phyloP scores from a whole-genome alignment of 2,329 filamentous ascomycete genomes.

The Onygenales sp. region DNA sequence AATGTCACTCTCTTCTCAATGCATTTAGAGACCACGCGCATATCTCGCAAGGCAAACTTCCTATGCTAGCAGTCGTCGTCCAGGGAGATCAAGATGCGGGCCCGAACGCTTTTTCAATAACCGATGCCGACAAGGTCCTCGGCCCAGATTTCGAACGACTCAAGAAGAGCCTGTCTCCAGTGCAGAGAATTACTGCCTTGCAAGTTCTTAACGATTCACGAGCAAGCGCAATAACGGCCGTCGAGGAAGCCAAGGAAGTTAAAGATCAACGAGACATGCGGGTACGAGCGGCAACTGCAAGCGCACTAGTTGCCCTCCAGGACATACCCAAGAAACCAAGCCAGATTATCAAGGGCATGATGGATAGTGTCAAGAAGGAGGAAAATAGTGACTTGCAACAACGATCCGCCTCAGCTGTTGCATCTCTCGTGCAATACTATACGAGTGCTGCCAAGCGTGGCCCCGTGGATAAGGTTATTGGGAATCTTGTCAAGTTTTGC shows the following conservation, averaged over 20 bases:
- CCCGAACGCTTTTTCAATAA: slow-evolving; percentile 81
- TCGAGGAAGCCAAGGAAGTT: slow-evolving; percentile 67
- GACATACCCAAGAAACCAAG: slow-evolving; percentile 88
- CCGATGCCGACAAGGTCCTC: slow-evolving; percentile 80
- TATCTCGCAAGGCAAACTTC: slow-evolving; percentile 64
- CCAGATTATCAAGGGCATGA: slow-evolving; percentile 86
- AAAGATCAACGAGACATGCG: slow-evolving; percentile 79
- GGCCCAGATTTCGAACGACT: slow-evolving; percentile 77
- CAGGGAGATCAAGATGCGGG: slow-evolving; percentile 89
- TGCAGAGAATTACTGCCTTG: slow-evolving; percentile 74
- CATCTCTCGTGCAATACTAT: slow-evolving; percentile 76
- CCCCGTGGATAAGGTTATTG: slow-evolving; percentile 90
- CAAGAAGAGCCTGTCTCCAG: slow-evolving; percentile 79
- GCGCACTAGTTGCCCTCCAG: slow-evolving; percentile 78
- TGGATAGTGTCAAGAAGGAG: slow-evolving; percentile 96
- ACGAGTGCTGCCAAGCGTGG: slow-evolving; percentile 68
- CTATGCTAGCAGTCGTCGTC: slow-evolving; percentile 76
- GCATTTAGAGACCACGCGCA: slow-evolving; percentile 88
- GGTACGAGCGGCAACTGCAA: slow-evolving; percentile 76
- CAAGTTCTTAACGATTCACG: slow-evolving; percentile 72
- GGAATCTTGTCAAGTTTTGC: slow-evolving; percentile 93
- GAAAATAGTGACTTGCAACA: slow-evolving; percentile 82
- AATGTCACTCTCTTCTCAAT: slow-evolving; percentile 82
- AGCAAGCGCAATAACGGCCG: slow-evolving; percentile 57
- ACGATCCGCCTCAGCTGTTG: slow-evolving; percentile 76